Percentiles rank a stretch among this genome's conserved stretches.
These are phyloP conservation scores for Populus ilicifolia DNA, from an alignment of 345 rosid genomes.

Conservation along the genomic window DNA sequence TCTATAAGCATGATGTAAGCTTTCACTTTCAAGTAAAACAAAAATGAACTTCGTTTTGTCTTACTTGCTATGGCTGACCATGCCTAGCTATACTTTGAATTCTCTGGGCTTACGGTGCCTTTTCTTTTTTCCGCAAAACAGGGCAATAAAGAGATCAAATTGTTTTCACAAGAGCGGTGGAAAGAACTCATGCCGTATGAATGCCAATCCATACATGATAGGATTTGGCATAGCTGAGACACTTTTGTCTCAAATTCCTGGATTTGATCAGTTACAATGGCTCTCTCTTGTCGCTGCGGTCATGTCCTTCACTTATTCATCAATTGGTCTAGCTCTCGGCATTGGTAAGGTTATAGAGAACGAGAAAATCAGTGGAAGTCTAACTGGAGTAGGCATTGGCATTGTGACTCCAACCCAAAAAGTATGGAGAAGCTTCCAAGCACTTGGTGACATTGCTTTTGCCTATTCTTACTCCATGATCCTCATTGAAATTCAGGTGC, in stretches of 20 bases:
- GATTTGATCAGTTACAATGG: constrained; percentile 86
- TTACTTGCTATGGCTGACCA: neutral
- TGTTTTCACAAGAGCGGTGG: constrained; percentile 50
- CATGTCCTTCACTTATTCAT: constrained; percentile 92
- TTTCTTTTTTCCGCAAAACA: constrained; percentile 16
- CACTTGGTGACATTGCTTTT: constrained; percentile 89
- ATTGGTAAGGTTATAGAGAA: constrained; percentile 61
- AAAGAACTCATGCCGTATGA: constrained; percentile 41
- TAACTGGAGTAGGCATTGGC: constrained; percentile 69
- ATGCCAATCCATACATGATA: constrained; percentile 61
- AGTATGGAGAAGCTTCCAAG: constrained; percentile 85
- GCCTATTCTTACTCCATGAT: constrained; percentile 84
- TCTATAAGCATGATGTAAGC: constrained; percentile 69
- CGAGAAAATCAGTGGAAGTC: constrained; percentile 55
- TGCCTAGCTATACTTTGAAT: neutral
- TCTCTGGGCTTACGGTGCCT: neutral
- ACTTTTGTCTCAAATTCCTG: constrained; percentile 72
- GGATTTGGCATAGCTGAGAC: constrained; percentile 57
- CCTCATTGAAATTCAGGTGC: constrained; percentile 84
- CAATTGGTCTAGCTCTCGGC: constrained; percentile 86
- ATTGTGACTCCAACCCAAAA: constrained; percentile 54
- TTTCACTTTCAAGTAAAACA: neutral
- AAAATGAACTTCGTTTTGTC: neutral
- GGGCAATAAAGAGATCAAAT: constrained; percentile 60
- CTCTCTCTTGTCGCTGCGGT: constrained; percentile 83